Evolutionary conservation across 208 protist species (phyloP), one percentile per base, ranked within the genome.

Genomic region (Trypanosoma brucei): DNA sequence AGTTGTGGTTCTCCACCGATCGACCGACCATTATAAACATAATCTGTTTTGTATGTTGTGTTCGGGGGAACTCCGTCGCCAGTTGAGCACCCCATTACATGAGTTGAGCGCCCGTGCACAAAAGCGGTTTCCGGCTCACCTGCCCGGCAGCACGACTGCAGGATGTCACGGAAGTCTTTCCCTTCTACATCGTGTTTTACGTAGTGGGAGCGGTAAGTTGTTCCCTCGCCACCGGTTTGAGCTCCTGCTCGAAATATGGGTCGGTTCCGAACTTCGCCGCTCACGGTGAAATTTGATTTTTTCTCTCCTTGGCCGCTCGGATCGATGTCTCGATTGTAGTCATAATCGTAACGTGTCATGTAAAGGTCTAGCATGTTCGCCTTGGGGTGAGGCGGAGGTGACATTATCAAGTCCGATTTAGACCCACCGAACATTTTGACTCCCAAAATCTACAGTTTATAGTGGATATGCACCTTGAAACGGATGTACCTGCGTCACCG

Each of bases 331-430:
- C 82, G 72, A 59, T 90, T 89, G 78, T 92, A 94, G 73, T 92
- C 84, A 73, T 94, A 92, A 71, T 94, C 88, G 62, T 94, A 91
- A 22, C 79, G 80, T 6, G 88, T 91, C 83, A 94, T 90, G 79
- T 76, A 92, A 11, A 78, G 59, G 49, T 86, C 72, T 35, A 88
- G 57, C 81, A 92, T 91, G 70, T 91, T 80, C n/a, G 84, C 76
- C 22, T 79, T 59, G 3, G 63, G 75, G 56, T 91, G 88, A 5
- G 79, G 83, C 5, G 81, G 70, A 45, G 91, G 40, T 57, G 53
- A 56, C 44, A 46, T 42, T 33, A 34, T 35, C 52, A 44, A 14
- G 0, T 55, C 50, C 6, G 40, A 3, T 8, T 54, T 60, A 31
- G 44, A 36, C 14, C 48, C 14, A 37, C 49, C 42, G 6, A 14